Conservation (phyloP, 768 basidiomycete genomes). For the Suillus subaureus region DNA sequence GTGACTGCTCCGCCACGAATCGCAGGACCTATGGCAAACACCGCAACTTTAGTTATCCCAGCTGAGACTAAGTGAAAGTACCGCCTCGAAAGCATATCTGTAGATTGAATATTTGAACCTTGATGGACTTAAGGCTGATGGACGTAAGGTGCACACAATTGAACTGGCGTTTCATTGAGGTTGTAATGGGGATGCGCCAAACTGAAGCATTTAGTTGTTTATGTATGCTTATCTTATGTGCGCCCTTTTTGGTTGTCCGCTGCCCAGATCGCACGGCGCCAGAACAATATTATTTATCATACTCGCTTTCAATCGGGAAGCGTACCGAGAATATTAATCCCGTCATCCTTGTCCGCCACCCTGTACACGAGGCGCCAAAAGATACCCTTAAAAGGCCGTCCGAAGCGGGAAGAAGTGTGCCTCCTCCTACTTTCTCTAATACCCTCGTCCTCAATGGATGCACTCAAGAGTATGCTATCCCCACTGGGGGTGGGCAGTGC, state of each 20-base stretch:
- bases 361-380: conserved; percentile 38
- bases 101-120: not conserved
- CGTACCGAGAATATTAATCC: conserved; percentile 35
- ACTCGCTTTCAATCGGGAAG: conserved; percentile 27
- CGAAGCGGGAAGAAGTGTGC: conserved; percentile 32
- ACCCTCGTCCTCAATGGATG: conserved; percentile 51
- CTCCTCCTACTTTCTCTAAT: conserved; percentile 31
- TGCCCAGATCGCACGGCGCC: conserved; percentile 21
- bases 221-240: conserved; percentile 12
- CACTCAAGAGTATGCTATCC: conserved; percentile 70
- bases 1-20: conserved; percentile 22
- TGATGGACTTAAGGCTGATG: conserved; percentile 2
- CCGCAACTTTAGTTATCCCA: conserved; percentile 11
- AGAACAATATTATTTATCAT: conserved; percentile 20
- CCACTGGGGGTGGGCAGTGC: conserved; percentile 64
- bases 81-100: not conserved
- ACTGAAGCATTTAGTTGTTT: not conserved
- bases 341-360: conserved; percentile 30
- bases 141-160: conserved; percentile 6
- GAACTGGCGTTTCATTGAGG: not conserved
- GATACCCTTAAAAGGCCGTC: conserved; percentile 41
- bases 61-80: not conserved
- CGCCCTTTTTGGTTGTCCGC: conserved; percentile 21
- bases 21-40: conserved; percentile 13
- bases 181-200: conserved; percentile 1